Conservation (phyloP, 495 filamentous ascomycete genomes). For the Gamarada debralockiae region DNA sequence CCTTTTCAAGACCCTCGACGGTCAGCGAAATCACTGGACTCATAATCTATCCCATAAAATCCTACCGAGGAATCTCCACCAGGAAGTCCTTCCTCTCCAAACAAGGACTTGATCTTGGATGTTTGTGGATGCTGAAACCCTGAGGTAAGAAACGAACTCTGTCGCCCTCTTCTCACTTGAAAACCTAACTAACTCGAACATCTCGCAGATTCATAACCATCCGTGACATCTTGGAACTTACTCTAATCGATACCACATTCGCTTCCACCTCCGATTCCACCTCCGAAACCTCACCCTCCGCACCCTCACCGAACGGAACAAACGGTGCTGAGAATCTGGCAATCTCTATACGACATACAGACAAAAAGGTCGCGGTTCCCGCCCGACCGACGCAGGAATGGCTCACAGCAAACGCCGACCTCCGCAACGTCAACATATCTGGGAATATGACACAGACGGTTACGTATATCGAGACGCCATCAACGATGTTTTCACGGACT, state of each 20-base stretch:
- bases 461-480: background rate
- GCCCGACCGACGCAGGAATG: background rate
- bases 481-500: conserved; percentile 4
- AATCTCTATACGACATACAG: conserved; percentile 7
- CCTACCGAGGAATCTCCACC: conserved; percentile 7
- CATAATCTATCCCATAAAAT: conserved; percentile 10
- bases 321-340: background rate
- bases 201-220: conserved; percentile 8
- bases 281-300: too few relatives aligned
- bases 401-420: background rate
- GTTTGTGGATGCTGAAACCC: conserved; percentile 8
- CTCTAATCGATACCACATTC: background rate
- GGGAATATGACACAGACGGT: conserved; percentile 8
- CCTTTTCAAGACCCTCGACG: background rate
- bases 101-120: conserved; percentile 9
- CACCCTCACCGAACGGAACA: background rate
- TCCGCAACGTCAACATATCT: too few relatives aligned
- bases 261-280: too few relatives aligned
- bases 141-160: background rate
- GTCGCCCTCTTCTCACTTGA: too few relatives aligned
- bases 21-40: conserved; percentile 4
- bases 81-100: conserved; percentile 1
- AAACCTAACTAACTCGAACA: too few relatives aligned
- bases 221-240: conserved; percentile 9
- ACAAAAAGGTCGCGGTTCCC: background rate